Base-by-base conservation (phyloP, 2,329 filamentous ascomycete species). In the Pseudocercospora musae region DNA sequence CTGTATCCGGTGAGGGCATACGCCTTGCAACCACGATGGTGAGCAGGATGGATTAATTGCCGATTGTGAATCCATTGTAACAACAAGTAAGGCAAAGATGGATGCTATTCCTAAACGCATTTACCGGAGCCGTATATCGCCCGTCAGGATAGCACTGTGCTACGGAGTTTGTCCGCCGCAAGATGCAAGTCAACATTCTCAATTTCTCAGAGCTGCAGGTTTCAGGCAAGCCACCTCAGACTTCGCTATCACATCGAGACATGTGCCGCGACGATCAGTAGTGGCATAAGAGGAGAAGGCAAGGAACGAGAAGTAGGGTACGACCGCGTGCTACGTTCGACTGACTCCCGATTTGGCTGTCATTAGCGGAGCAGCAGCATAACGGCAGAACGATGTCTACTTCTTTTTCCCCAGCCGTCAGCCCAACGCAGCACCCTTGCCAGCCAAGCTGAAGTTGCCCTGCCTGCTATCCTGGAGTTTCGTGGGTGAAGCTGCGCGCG, bases 1-100 rank as follows among this genome's bases (percentile, higher is more conserved):
- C 74, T 96, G 31, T 87, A 88, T 68, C 89, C 91, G 0, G 89
- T 96, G 18, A 84, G 86, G 70, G 89, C 89, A 75, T 96, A 92
- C 77, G 92, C 91, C 1, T 76, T 96, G 69, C 86, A 84, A 69
- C 85, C 87, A 25, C 50, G 46, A 44, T 58, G 18, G 50, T n/a
- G 15, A 33, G 13, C 6, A 21, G 7, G 23, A 31, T 20, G n/a
- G 5, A n/a, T 13, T 4, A 37, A 13, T 8, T 37, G 33, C 33
- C 33, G 33, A 37, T 37, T 7, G 11, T 37, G 6, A 7, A 5
- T 7, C 33, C 11, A 37, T n/a, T 37, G 13, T 13, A 37, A 40
- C 15, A 18, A 18, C 15, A 18, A 18, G 1, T 7, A 2, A 15
- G 13, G 33, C 33, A n/a, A 37, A 1, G 33, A 13, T 37, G 4